Base-by-base conservation (phyloP, 441 rosid species). In the Populus hybrid region DNA sequence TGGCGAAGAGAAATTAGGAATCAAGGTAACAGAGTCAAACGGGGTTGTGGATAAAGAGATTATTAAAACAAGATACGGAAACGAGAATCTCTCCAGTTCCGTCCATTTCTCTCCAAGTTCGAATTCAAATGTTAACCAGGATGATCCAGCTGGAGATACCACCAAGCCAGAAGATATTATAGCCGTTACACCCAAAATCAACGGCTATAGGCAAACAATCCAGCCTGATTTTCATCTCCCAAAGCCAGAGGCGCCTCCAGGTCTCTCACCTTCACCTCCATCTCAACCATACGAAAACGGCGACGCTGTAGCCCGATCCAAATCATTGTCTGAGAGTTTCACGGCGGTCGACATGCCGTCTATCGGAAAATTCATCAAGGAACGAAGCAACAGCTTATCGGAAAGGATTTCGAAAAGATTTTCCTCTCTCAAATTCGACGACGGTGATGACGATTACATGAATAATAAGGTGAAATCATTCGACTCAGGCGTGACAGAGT, bases 171-270 rank as follows among this genome's bases (percentile, higher is more conserved):
- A 30, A 30, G 53, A 53, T 53, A 16, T 53, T 21, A 26, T 75
- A 34, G 50, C 79, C 59, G 72, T 75, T 69, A 46, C 23, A 21
- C 18, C 5, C 11, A 79, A 69, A 9, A 36, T 7, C 76, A 14
- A 71, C 67, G 77, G 67, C 3, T 53, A 74, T 70, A 64, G 74
- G 9, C 72, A 80, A 74, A 78, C 84, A 12, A 77, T 85, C 79
- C 82, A 82, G 68, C 91, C 97, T 26, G 96, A 89, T 72, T 86
- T 86, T 16, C 88, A 77, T 66, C 89, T 95, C 3, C 99, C 98
- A 6, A 89, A 85, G 75, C 98, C 91, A 5, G 94, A 89, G 72
- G 86, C 89, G 26, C 99, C 99, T 6, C 94, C 86, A 7, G 90
- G 90, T n/a, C 70, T 82, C 46, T 38, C 70, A 26, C 34, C 26